A percentile compares a stretch with the other conserved stretches of the same genome.
Evolutionary conservation across 2,329 filamentous ascomycete genomes (phyloP).

Genomic region (Alternaria dauci): DNA sequence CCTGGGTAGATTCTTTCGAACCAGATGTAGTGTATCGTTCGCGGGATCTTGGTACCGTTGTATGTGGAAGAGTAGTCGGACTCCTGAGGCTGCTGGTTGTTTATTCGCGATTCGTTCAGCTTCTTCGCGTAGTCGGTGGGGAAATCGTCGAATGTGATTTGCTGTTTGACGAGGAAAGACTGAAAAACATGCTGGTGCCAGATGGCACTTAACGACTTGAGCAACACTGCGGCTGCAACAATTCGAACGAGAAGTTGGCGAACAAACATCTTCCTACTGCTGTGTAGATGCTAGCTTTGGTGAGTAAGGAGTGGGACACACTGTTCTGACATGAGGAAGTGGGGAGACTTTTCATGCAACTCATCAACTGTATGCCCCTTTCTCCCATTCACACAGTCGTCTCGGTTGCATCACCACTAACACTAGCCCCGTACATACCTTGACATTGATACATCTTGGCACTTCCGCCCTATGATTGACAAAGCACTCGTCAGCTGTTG

Average conservation of each 20-base stretch:
- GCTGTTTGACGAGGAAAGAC: conserved; percentile 1
- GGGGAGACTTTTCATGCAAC: background rate
- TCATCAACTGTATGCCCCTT: background rate
- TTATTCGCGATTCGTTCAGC: conserved; percentile 18
- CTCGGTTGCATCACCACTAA: background rate
- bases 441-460: background rate
- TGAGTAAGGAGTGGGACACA: background rate
- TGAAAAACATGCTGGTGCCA: conserved; percentile 22
- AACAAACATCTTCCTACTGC: background rate
- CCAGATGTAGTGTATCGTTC: conserved; percentile 28
- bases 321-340: background rate
- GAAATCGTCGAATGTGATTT: conserved; percentile 23
- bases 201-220: conserved; percentile 11
- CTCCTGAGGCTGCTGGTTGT: conserved; percentile 13
- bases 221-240: conserved; percentile 1
- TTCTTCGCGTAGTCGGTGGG: conserved; percentile 8
- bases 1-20: conserved; percentile 24
- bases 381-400: background rate
- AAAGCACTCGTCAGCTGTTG: background rate
- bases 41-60: conserved; percentile 14
- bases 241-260: conserved; percentile 4
- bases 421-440: background rate
- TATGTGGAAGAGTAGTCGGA: conserved; percentile 22
- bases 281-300: background rate
- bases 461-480: background rate